Evolutionary conservation across 176 grass and related monocot genomes (phyloP).

Genomic region (Tuctoria greenei): DNA sequence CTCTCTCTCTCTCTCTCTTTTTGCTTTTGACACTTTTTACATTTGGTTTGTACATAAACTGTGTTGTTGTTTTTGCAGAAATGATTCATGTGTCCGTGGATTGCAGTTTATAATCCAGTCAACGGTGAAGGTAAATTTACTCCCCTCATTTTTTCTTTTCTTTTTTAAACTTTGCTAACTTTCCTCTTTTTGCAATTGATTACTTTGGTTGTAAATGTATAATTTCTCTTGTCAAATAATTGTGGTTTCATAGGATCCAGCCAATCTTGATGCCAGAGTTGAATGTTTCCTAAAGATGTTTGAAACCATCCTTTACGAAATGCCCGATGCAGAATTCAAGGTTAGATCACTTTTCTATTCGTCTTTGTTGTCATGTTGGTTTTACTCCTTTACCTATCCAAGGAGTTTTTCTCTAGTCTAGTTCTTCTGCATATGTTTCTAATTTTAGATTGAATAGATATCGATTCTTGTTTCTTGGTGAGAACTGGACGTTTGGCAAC

Average conservation of each 20-base stretch:
- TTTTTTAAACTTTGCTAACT: constrained; percentile 1
- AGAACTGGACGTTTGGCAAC: background rate
- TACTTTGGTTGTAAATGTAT: background rate
- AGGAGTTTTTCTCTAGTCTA: background rate
- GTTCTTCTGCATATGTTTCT: background rate
- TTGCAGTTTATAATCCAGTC: constrained; percentile 98
- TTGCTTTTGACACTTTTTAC: background rate
- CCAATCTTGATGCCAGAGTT: constrained; percentile 75
- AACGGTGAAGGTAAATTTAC: constrained; percentile 65
- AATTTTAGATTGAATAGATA: background rate
- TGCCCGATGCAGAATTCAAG: constrained; percentile 85
- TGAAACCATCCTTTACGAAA: constrained; percentile 63
- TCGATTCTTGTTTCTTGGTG: background rate
- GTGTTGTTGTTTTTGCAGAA: constrained; percentile 39
- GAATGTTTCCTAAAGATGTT: constrained; percentile 79
- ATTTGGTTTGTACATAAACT: constrained; percentile 25
- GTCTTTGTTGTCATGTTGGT: background rate
- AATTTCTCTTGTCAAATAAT: constrained; percentile 34
- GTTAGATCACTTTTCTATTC: constrained; percentile 45
- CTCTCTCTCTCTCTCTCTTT: background rate
- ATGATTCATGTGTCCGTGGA: constrained; percentile 69
- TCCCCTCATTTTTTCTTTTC: background rate
- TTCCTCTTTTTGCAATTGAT: background rate
- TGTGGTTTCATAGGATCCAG: constrained; percentile 66
- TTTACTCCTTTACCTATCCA: background rate